These are phyloP conservation scores for Ashbya aceris DNA, from an alignment of 1,139 yeast species.

Conservation along the genomic window DNA sequence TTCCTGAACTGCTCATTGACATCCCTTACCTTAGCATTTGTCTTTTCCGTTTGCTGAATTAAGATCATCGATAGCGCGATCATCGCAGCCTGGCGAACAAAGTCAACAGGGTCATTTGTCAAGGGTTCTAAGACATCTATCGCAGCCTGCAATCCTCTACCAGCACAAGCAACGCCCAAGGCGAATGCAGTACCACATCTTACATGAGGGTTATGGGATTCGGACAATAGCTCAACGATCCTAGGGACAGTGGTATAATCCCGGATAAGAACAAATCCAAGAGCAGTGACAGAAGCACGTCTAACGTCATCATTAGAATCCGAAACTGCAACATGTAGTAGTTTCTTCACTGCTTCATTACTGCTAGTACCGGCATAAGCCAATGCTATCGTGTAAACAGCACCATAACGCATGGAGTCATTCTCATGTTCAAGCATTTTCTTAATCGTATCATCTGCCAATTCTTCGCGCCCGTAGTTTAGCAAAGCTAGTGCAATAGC, in stretches of 20 bases:
- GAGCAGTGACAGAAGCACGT: slow-evolving; percentile 89
- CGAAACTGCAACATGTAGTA: slow-evolving; percentile 89
- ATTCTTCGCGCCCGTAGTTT: slow-evolving; percentile 77
- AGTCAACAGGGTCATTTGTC: slow-evolving; percentile 89
- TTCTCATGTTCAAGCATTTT: slow-evolving; percentile 66
- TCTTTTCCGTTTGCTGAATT: slow-evolving; percentile 85
- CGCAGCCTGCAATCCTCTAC: slow-evolving; percentile 82
- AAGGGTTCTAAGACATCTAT: slow-evolving; percentile 88
- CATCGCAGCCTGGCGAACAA: slow-evolving; percentile 96
- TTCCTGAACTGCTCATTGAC: slow-evolving; percentile 67
- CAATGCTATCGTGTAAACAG: slow-evolving; percentile 85
- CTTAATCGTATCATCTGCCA: slow-evolving; percentile 66
- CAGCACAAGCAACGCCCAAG: slow-evolving; percentile 94
- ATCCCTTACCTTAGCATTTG: slow-evolving; percentile 70
- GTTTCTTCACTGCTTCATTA: slow-evolving; percentile 73
- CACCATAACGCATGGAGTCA: slow-evolving; percentile 88
- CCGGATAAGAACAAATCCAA: slow-evolving; percentile 85
- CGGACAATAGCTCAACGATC: slow-evolving; percentile 84
- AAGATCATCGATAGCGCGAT: slow-evolving; percentile 88
- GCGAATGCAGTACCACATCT: slow-evolving; percentile 98
- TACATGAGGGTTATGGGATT: slow-evolving; percentile 95
- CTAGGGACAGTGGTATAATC: slow-evolving; percentile 93
- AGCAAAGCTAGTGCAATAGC: slow-evolving; percentile 84
- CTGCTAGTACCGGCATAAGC: slow-evolving; percentile 97
- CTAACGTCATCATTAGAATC: slow-evolving; percentile 96